These are phyloP conservation scores for Diaporthe sp. DNA, from an alignment of 2,329 filamentous ascomycete genomes.

Conservation along the genomic window DNA sequence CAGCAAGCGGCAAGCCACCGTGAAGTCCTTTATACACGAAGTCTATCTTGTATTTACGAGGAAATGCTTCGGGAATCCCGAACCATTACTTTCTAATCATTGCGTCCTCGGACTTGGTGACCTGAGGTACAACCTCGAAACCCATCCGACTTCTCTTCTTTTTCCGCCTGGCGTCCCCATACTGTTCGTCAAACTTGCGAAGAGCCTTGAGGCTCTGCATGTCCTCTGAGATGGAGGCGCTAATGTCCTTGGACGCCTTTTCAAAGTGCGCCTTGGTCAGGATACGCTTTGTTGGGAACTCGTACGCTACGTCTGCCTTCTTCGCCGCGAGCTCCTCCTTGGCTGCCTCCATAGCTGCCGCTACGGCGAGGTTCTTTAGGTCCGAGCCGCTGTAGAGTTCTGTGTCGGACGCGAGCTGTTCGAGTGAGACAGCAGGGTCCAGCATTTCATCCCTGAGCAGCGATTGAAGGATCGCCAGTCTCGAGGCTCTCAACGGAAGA, in stretches of 20 bases:
- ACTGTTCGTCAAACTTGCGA: conserved; percentile 95
- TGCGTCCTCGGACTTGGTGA: conserved; percentile 59
- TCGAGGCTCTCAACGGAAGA: conserved; percentile 73
- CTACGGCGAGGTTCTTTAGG: conserved; percentile 85
- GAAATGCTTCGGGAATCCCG: no score
- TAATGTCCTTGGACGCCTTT: conserved; percentile 88
- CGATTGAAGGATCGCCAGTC: conserved; percentile 75
- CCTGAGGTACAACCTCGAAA: conserved; percentile 65
- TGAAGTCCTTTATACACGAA: neutral
- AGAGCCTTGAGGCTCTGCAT: conserved; percentile 90
- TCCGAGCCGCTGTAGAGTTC: conserved; percentile 87
- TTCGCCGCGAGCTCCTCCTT: conserved; percentile 74
- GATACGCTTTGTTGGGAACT: conserved; percentile 77
- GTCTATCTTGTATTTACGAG: conserved; percentile 8
- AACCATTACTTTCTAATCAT: conserved; percentile 51
- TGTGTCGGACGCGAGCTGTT: conserved; percentile 75
- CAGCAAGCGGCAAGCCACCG: neutral
- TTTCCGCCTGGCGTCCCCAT: conserved; percentile 82
- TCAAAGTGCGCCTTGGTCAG: conserved; percentile 83
- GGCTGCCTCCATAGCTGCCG: conserved; percentile 83
- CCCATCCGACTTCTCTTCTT: conserved; percentile 73
- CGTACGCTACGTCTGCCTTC: conserved; percentile 58
- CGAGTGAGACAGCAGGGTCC: conserved; percentile 72
- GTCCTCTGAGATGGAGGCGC: conserved; percentile 92
- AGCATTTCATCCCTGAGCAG: conserved; percentile 78